Evolutionary conservation across 495 filamentous ascomycete genomes (phyloP).

Genomic region (Podospora pseudocomata): DNA sequence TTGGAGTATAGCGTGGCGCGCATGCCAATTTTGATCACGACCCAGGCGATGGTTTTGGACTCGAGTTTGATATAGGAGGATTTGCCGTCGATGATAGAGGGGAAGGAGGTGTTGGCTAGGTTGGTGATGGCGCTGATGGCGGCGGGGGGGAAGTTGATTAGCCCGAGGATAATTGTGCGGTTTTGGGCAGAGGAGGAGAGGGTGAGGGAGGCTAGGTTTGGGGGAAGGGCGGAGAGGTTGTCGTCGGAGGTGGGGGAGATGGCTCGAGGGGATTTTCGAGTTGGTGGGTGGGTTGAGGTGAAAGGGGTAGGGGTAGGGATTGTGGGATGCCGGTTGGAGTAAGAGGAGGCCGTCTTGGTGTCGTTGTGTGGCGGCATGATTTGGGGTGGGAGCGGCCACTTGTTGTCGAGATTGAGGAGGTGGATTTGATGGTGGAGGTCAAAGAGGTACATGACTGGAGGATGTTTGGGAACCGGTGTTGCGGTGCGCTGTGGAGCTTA

Average conservation of each 20-base stretch:
- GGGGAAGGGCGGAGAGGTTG: neutral
- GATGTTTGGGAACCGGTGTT: too few relatives aligned
- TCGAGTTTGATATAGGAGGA: neutral
- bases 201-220: neutral
- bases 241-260: neutral
- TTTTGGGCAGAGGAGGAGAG: neutral
- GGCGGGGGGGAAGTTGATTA: neutral
- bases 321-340: neutral
- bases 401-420: neutral
- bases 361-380: neutral
- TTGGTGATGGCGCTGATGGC: neutral
- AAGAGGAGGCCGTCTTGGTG: too few relatives aligned
- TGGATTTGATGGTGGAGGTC: neutral
- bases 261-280: neutral
- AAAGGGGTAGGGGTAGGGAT: neutral
- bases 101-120: neutral
- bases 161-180: neutral
- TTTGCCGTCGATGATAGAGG: neutral
- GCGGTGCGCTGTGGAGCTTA: too few relatives aligned
- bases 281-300: neutral
- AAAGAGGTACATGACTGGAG: neutral
- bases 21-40: neutral
- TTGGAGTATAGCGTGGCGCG: neutral
- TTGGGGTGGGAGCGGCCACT: neutral
- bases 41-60: neutral